Base-by-base conservation (phyloP, 768 basidiomycete genomes). In the Lentinula aciculospora region DNA sequence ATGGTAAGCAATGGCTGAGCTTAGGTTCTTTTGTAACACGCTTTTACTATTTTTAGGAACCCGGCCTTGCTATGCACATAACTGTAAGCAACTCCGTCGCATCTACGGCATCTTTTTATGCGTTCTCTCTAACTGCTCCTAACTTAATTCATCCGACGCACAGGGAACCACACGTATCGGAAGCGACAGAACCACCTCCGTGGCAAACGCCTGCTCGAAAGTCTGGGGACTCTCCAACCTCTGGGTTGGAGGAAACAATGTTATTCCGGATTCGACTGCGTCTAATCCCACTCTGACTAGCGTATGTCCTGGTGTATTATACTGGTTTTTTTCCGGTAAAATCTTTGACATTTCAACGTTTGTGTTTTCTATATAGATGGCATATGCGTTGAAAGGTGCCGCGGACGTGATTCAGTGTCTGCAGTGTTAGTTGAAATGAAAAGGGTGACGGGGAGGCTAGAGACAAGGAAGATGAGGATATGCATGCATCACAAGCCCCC, bases 191-290 rank as follows among this genome's bases (percentile, higher is more conserved):
- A 19, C 29, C 10, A 48, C 54, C 28, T 59, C 63, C 39, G 70
- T 71, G 40, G 69, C 63, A 15, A 61, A 71, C 60, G 56, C 53
- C 23, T 56, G 65, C 58, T 71, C 65, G 39, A 59, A 31, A 49
- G 48, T 49, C 2, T 34, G 32, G 29, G 48, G 48, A 40, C 65
- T 70, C 51, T 28, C 48, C 5, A 73, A 73, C 59, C 66, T 72
- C 46, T 72, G 61, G 56, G 66, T 73, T n/a, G 72, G 66, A 25
- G 71, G 71, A 27, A 69, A 68, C 51, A 64, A 65, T 4, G 44
- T 57, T 42, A 66, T 69, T 29, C 69, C 67, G 5, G 62, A 59
- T n/a, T 46, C 65, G 10, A 62, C 60, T 34, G 63, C 56, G 12
- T 58, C 60, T 32, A 70, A 70, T 49, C 66, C 66, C 29, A 49